A percentile compares a stretch with the other conserved stretches of the same genome.
Evolutionary conservation across 2,329 filamentous ascomycete species (phyloP).

Genomic region (Penicillium nordicum): DNA sequence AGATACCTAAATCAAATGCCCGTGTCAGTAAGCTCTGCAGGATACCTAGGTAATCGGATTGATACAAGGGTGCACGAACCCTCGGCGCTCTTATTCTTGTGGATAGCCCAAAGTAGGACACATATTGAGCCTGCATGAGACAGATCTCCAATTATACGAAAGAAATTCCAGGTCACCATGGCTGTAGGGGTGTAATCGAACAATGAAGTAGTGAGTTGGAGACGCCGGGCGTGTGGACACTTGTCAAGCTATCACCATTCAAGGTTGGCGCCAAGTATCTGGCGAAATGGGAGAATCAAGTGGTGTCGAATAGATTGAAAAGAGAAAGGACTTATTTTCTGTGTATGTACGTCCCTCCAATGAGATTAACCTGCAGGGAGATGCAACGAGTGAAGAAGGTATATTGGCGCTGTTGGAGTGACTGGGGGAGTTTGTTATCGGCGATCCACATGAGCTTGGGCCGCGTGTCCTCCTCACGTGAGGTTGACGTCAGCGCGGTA

Average conservation of each 20-base stretch:
- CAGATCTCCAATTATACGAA: constrained; percentile 78
- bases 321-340: neutral
- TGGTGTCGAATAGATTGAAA: neutral
- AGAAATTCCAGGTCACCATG: constrained; percentile 41
- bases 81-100: constrained; percentile 82
- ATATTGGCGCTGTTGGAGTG: constrained; percentile 6
- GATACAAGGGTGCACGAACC: constrained; percentile 46
- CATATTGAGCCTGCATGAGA: constrained; percentile 83
- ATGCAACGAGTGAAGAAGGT: neutral
- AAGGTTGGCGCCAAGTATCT: neutral
- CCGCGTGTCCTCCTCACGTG: constrained; percentile 26
- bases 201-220: neutral
- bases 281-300: neutral
- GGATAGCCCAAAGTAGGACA: constrained; percentile 87
- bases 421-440: constrained; percentile 16
- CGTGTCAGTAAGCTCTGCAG: constrained; percentile 6
- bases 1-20: constrained; percentile 61
- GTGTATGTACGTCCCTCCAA: neutral
- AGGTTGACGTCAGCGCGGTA: constrained; percentile 17
- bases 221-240: neutral
- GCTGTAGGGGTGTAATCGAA: neutral
- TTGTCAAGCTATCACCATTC: constrained; percentile 3
- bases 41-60: neutral
- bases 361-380: neutral
- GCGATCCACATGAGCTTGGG: constrained; percentile 20